Evolutionary conservation across 1,139 yeast genomes (phyloP).

Genomic region (Nadsonia commutata): DNA sequence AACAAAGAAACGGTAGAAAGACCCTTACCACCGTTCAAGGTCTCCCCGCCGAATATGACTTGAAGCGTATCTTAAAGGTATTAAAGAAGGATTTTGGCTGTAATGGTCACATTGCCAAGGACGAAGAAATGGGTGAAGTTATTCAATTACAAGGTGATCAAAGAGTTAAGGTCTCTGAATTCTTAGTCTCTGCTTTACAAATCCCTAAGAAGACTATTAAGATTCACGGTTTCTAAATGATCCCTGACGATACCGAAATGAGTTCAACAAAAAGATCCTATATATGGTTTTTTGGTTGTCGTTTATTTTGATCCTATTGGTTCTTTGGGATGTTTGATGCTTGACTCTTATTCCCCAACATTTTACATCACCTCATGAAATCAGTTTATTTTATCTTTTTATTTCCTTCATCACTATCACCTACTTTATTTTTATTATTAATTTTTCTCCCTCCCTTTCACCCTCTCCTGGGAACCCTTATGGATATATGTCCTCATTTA

Average conservation of each 20-base stretch:
- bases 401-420: not conserved
- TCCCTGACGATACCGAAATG: too few relatives aligned
- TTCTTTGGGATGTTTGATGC: not conserved
- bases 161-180: conserved; percentile 91
- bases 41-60: conserved; percentile 85
- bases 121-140: conserved; percentile 91
- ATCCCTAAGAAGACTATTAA: conserved; percentile 93
- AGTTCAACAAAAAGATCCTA: not conserved
- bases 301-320: not conserved
- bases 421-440: not conserved
- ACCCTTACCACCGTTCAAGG: conserved; percentile 98
- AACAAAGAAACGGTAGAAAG: conserved; percentile 99
- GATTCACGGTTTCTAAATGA: conserved; percentile 84
- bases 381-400: not conserved
- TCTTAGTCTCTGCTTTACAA: conserved; percentile 73
- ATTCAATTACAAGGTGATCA: conserved; percentile 98
- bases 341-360: too few relatives aligned
- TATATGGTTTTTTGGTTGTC: not conserved
- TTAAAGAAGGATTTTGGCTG: conserved; percentile 97
- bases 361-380: too few relatives aligned
- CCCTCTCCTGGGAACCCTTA: too few relatives aligned
- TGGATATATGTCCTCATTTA: too few relatives aligned
- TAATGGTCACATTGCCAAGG: conserved; percentile 96
- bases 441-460: not conserved
- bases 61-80: conserved; percentile 84